These are phyloP conservation scores for Lentinula lateritia DNA, from an alignment of 768 basidiomycete genomes.

Conservation along the genomic window DNA sequence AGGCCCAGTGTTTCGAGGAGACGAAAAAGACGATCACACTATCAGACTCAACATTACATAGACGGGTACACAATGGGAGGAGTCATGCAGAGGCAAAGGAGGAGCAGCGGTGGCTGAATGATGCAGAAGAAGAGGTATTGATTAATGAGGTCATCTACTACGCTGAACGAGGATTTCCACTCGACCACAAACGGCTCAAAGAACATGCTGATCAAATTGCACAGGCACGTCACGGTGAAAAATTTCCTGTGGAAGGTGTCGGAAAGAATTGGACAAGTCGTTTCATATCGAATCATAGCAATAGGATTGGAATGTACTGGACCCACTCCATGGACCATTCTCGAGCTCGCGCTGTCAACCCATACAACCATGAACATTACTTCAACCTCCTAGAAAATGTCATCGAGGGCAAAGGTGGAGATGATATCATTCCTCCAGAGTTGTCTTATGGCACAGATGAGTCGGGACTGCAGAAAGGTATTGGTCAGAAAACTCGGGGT, in stretches of 20 bases:
- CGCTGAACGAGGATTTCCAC: neutral
- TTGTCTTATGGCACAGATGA: too few relatives aligned
- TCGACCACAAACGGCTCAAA: neutral
- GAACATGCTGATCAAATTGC: neutral
- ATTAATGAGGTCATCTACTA: neutral
- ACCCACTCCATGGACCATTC: too few relatives aligned
- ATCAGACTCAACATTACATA: neutral
- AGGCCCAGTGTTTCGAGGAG: neutral
- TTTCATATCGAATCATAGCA: too few relatives aligned
- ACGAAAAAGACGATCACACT: neutral
- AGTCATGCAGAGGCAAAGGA: neutral
- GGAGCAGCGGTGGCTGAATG: neutral
- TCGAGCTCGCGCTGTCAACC: too few relatives aligned
- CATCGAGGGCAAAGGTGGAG: too few relatives aligned
- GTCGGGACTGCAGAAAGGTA: too few relatives aligned
- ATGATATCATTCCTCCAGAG: too few relatives aligned
- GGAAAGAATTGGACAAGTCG: too few relatives aligned
- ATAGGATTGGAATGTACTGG: too few relatives aligned
- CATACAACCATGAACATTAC: constrained; percentile 10
- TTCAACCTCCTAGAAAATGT: too few relatives aligned
- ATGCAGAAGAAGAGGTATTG: neutral
- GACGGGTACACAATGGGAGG: neutral
- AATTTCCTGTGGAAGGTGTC: too few relatives aligned
- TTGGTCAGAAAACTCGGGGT: neutral
- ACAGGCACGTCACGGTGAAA: neutral